phyloP scores from a whole-genome alignment of 2,329 filamentous ascomycete genomes.

The Aspergillus sp. region DNA sequence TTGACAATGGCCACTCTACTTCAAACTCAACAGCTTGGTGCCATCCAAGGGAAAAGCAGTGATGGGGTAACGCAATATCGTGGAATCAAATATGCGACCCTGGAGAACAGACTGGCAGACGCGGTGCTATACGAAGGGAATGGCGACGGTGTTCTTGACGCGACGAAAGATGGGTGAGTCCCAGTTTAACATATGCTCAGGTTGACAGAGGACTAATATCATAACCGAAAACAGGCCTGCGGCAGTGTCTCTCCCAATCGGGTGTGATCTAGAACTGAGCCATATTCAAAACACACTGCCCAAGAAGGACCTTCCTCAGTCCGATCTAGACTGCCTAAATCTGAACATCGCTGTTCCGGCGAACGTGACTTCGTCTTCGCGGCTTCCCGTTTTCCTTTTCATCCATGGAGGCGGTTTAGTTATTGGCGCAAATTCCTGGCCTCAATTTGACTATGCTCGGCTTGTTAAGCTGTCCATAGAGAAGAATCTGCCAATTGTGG shows the following conservation, averaged over 20 bases:
- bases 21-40: constrained; percentile 33
- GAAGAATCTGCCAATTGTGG: constrained; percentile 53
- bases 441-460: constrained; percentile 54
- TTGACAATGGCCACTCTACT: constrained; percentile 21
- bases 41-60: constrained; percentile 31
- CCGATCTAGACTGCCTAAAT: constrained; percentile 56
- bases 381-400: constrained; percentile 57
- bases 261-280: constrained; percentile 51
- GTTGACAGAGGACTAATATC: background rate
- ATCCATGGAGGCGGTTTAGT: constrained; percentile 59
- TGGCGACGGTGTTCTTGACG: constrained; percentile 34
- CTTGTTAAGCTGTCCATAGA: constrained; percentile 52
- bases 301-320: constrained; percentile 43
- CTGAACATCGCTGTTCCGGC: constrained; percentile 56
- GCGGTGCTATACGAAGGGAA: constrained; percentile 35
- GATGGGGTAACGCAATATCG: constrained; percentile 40
- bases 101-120: constrained; percentile 40
- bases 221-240: constrained; percentile 36
- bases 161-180: constrained; percentile 42
- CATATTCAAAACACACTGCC: constrained; percentile 56
- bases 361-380: constrained; percentile 27
- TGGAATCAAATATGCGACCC: constrained; percentile 44
- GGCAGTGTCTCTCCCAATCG: constrained; percentile 45
- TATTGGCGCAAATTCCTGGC: constrained; percentile 57
- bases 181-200: background rate